Conservation (phyloP, 768 basidiomycete genomes). For the Basidioascus undulatus region DNA sequence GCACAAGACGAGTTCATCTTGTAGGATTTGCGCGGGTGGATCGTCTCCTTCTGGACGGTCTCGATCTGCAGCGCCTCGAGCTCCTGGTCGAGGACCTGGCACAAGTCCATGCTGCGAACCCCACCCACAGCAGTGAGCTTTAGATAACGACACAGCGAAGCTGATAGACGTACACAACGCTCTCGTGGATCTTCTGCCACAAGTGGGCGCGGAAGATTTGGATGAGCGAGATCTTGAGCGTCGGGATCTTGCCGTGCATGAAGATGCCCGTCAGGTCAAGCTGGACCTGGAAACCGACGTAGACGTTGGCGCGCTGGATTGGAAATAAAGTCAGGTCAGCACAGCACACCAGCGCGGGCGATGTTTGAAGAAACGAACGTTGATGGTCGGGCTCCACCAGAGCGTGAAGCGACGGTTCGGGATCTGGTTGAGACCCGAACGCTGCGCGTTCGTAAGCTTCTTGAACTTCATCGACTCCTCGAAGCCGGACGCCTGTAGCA, state of each 20-base stretch:
- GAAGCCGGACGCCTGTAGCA: slow-evolving; percentile 86
- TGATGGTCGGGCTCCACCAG: slow-evolving; percentile 27
- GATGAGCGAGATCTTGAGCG: slow-evolving; percentile 93
- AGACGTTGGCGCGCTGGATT: slow-evolving; percentile 97
- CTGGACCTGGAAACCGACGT: slow-evolving; percentile 99
- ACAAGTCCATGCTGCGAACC: slow-evolving; percentile 92
- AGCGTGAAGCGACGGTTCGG: slow-evolving; percentile 94
- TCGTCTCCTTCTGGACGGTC: slow-evolving; percentile 98
- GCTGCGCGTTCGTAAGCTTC: slow-evolving; percentile 92
- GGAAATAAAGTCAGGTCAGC: neutral
- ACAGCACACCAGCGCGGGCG: neutral
- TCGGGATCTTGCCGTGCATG: slow-evolving; percentile 96
- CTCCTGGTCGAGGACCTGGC: slow-evolving; percentile 98
- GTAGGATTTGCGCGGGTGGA: slow-evolving; percentile 98
- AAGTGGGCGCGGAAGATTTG: slow-evolving; percentile 99
- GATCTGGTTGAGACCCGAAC: slow-evolving; percentile 91
- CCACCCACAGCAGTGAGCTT: slow-evolving; percentile 78
- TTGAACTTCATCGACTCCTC: slow-evolving; percentile 78
- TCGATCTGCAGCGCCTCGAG: slow-evolving; percentile 94
- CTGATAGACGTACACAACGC: slow-evolving; percentile 13
- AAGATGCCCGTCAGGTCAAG: slow-evolving; percentile 92
- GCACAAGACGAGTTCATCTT: slow-evolving; percentile 99
- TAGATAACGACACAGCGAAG: slow-evolving; percentile 2
- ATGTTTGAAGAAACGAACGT: too few relatives aligned
- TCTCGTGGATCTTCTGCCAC: slow-evolving; percentile 87